Base-by-base conservation (phyloP, 768 basidiomycete genomes). In the Calocybe indica region DNA sequence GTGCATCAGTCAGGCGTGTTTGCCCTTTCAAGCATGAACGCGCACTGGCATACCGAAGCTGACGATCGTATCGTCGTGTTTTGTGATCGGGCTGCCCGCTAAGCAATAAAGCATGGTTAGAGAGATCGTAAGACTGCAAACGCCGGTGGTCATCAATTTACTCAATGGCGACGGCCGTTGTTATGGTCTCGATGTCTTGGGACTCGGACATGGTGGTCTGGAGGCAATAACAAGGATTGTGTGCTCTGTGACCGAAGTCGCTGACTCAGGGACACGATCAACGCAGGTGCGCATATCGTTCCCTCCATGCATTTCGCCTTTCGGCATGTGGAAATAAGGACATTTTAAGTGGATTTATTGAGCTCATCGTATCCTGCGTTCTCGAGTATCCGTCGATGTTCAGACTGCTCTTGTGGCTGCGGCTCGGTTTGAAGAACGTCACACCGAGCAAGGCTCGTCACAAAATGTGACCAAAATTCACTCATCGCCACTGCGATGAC, bases 11-110 rank as follows among this genome's bases (percentile, higher is more conserved):
- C 22, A 22, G 22, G 22, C 10, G 29, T 33, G 13, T 31, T 32
- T 15, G 32, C 11, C 29, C 37, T 31, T 35, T n/a, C 43, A 35
- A 35, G n/a, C 9, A 15, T 31, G 32, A 38, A 31, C 33, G 29
- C 42, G 14, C 36, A 22, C n/a, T 13, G 13, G 28, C 76, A 37
- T 50, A 92, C 92, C 94, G 77, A 33, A 98, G 79, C 66, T 99
- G 95, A 47, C 95, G 83, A 66, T 99, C 95, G 61, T 98, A 99
- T 40, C 91, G 79, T 40, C 92, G 79, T 2, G 91, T 85, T 65
- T 95, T 96, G 54, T 69, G 79, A 66, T 96, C 92, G 37, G 92
- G 92, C 48, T 78, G 79, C 45, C 74, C 70, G 49, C 82, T 82
- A 39, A 41, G 60, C 53, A 13, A 47, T 40, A 37, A 46, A 38